phyloP scores from a whole-genome alignment of 305 asterid genomes.

The Fraxinus baroniana region DNA sequence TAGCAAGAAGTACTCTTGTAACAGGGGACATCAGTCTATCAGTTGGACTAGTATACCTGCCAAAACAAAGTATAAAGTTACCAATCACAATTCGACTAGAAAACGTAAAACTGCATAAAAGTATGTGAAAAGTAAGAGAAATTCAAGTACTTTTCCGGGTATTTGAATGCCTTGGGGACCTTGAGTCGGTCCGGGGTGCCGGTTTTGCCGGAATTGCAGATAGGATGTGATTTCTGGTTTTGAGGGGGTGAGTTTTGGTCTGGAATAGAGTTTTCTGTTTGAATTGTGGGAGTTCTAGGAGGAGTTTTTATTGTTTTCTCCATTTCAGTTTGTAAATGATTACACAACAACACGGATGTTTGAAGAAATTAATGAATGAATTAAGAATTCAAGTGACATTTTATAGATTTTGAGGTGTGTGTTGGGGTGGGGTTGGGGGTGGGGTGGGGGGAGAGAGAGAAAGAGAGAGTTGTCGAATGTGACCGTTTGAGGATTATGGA shows the following conservation, averaged over 20 bases:
- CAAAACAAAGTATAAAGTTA: neutral
- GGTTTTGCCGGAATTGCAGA: conserved; percentile 31
- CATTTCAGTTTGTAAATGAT: conserved; percentile 29
- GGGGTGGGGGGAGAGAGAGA: neutral
- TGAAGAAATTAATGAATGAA: neutral
- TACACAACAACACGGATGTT: neutral
- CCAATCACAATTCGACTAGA: neutral
- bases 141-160: conserved; percentile 56
- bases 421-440: neutral
- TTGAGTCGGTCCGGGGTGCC: conserved; percentile 62
- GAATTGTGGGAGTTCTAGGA: conserved; percentile 13
- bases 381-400: neutral
- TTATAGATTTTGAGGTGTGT: conserved; percentile 3
- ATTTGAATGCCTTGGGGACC: conserved; percentile 72
- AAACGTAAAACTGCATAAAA: neutral
- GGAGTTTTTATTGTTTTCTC: conserved; percentile 36
- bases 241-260: conserved; percentile 28
- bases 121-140: neutral
- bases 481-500: conserved; percentile 37
- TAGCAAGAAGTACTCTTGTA: conserved; percentile 66
- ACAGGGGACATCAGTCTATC: conserved; percentile 87
- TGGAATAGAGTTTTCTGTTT: conserved; percentile 17
- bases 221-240: conserved; percentile 12
- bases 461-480: conserved; percentile 25
- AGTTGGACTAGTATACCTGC: conserved; percentile 84